Percentiles rank a stretch among this genome's conserved stretches.
Conservation (phyloP, 768 basidiomycete genomes). For the Suillus plorans region DNA sequence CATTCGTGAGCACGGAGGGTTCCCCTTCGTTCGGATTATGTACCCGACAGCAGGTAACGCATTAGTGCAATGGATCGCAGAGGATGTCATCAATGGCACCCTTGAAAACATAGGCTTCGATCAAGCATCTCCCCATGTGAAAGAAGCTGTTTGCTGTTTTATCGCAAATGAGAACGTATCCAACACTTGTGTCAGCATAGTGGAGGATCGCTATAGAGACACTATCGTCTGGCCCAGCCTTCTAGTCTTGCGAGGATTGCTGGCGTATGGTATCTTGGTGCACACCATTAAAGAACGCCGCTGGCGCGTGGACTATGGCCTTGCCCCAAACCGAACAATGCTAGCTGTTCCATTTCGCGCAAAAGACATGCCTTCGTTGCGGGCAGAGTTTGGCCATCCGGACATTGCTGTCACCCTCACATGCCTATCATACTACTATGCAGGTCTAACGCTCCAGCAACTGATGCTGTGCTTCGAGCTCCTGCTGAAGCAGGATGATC, state of each 20-base stretch:
- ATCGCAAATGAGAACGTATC: slow-evolving; percentile 16
- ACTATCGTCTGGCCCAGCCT: slow-evolving; percentile 21
- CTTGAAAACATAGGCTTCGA: slow-evolving; percentile 20
- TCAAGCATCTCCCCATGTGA: slow-evolving; percentile 6
- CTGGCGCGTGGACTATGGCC: slow-evolving; percentile 41
- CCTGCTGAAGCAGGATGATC: slow-evolving; percentile 30
- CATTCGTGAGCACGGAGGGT: slow-evolving; percentile 14
- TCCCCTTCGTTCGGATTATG: slow-evolving; percentile 26
- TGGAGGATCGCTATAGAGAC: slow-evolving; percentile 9
- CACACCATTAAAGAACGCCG: slow-evolving; percentile 33
- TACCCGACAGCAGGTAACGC: slow-evolving; percentile 11
- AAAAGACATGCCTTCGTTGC: slow-evolving; percentile 35
- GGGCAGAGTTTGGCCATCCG: slow-evolving; percentile 40
- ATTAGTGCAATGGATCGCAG: slow-evolving; percentile 14
- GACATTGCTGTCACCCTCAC: slow-evolving; percentile 36
- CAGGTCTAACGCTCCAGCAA: slow-evolving; percentile 31
- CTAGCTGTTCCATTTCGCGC: slow-evolving; percentile 40
- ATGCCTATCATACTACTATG: slow-evolving; percentile 38
- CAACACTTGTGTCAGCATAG: not conserved
- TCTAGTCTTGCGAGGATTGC: slow-evolving; percentile 35
- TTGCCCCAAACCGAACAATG: slow-evolving; percentile 31
- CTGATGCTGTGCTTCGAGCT: slow-evolving; percentile 28
- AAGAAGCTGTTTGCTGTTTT: slow-evolving; percentile 20
- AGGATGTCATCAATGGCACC: slow-evolving; percentile 15
- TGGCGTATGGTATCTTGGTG: slow-evolving; percentile 31